Base-by-base conservation (phyloP, 1,284 basidiomycete genomes). In the Irpex sp. region DNA sequence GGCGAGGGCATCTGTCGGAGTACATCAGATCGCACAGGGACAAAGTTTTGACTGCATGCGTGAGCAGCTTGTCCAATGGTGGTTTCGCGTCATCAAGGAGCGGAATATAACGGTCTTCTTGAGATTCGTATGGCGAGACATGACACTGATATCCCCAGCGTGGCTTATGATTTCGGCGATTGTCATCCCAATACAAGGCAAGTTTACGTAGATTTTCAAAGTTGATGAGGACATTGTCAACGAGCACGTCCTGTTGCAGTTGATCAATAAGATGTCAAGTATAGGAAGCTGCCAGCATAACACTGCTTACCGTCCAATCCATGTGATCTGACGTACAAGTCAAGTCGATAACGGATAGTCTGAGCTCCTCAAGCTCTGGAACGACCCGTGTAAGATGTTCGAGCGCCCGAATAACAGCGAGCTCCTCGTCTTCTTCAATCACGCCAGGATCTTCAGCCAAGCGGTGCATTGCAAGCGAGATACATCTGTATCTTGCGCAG, bases 141-240 rank as follows among this genome's bases (percentile, higher is more conserved):
- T 26, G 15, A n/a, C 19, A 4, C n/a, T 26, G 34, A 44, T 11
- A 44, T 11, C 40, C 40, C 40, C 40, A 44, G 40, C 40, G 15
- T 44, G 40, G 11, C 15, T 44, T 44, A 15, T 11, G 15, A 44
- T 38, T 8, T 31, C 19, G 57, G 57, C 52, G 11, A 44, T 40
- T 15, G 17, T 47, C 49, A n/a, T 21, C 7, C 49, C 49, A 66
- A 15, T 49, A 37, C 17, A 66, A 15, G 9, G 64, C 19, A 6
- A 67, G 56, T 57, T 63, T 65, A 15, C 64, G 64, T 11, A 67
- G 55, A 19, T 48, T n/a, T 15, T 3, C 61, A 62, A 64, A 65
- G 13, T 57, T 48, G 9, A 17, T 9, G 3, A 64, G 59, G n/a
- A 17, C 40, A 13, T 21, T 31, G 8, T 21, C 17, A 34, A 51